phyloP scores from a whole-genome alignment of 2,329 filamentous ascomycete genomes.

The Aaosphaeria arxii region DNA sequence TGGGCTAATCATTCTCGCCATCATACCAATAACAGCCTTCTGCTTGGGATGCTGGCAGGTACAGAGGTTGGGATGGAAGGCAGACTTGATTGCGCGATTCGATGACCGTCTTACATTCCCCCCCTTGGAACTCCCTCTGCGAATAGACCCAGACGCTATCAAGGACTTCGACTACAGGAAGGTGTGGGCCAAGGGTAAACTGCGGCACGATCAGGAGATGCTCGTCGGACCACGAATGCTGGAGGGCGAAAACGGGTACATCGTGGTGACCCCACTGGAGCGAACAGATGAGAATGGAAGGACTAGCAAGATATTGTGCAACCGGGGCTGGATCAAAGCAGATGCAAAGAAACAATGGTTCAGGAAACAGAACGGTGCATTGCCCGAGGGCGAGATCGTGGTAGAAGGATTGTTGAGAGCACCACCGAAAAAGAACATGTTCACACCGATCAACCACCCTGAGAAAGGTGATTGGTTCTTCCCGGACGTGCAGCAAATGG shows the following conservation, averaged over 20 bases:
- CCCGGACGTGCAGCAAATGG: conserved; percentile 91
- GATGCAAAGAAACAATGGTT: conserved; percentile 63
- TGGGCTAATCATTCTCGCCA: conserved; percentile 74
- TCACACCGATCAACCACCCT: conserved; percentile 86
- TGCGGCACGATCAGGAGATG: conserved; percentile 93
- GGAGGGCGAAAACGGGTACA: conserved; percentile 85
- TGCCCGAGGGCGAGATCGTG: conserved; percentile 69
- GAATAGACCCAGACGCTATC: conserved; percentile 76
- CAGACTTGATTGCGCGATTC: conserved; percentile 82
- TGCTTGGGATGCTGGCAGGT: conserved; percentile 93
- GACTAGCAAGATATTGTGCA: conserved; percentile 70
- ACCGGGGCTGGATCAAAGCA: conserved; percentile 88
- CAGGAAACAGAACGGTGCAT: conserved; percentile 53
- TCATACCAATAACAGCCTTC: conserved; percentile 92
- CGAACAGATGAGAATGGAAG: conserved; percentile 52
- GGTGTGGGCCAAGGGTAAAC: conserved; percentile 69
- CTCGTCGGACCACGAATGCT: conserved; percentile 84
- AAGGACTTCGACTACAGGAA: conserved; percentile 89
- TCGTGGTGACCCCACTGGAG: conserved; percentile 90
- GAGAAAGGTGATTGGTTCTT: conserved; percentile 89
- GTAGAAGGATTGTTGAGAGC: conserved; percentile 83
- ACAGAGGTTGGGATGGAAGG: conserved; percentile 89
- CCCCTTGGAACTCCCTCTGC: conserved; percentile 80
- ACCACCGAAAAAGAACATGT: conserved; percentile 97
- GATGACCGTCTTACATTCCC: conserved; percentile 87